Percentiles rank a stretch among this genome's conserved stretches.
Conservation (phyloP, 2,329 filamentous ascomycete species). For the Xylariaceae sp. region DNA sequence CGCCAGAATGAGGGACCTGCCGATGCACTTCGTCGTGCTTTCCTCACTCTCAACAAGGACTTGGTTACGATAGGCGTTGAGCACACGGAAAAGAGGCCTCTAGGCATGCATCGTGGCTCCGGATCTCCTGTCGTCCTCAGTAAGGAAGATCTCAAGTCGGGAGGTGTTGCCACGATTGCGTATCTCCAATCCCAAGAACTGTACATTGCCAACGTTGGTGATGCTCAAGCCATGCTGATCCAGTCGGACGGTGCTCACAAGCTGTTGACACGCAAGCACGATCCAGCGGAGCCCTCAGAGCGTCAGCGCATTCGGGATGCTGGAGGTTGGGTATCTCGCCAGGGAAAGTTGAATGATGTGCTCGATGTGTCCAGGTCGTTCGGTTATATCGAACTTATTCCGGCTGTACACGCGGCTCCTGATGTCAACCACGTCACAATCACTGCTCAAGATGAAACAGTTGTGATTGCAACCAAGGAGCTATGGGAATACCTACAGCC, state of each 20-base stretch:
- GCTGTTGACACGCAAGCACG: conserved; percentile 84
- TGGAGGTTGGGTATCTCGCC: conserved; percentile 90
- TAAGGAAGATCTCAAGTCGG: conserved; percentile 83
- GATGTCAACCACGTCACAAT: conserved; percentile 73
- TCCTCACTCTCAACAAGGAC: conserved; percentile 88
- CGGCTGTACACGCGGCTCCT: conserved; percentile 86
- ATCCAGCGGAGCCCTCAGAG: conserved; percentile 80
- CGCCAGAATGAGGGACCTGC: conserved; percentile 66
- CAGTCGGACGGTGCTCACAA: conserved; percentile 79
- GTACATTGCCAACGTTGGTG: conserved; percentile 91
- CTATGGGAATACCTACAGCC: conserved; percentile 93
- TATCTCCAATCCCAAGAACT: conserved; percentile 88
- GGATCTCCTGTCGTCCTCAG: conserved; percentile 70
- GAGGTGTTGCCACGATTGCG: conserved; percentile 84
- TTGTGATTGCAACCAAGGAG: conserved; percentile 84
- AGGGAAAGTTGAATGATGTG: conserved; percentile 86
- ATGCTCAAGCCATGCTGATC: conserved; percentile 92
- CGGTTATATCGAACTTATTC: conserved; percentile 88
- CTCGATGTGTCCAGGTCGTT: conserved; percentile 92
- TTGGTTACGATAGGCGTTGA: conserved; percentile 79
- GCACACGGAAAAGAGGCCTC: conserved; percentile 67
- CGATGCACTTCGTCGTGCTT: conserved; percentile 81
- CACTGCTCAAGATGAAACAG: conserved; percentile 86
- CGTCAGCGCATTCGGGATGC: conserved; percentile 87
- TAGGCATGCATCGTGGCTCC: conserved; percentile 64